phyloP scores from a whole-genome alignment of 495 filamentous ascomycete species.

The Penicillium parvum region DNA sequence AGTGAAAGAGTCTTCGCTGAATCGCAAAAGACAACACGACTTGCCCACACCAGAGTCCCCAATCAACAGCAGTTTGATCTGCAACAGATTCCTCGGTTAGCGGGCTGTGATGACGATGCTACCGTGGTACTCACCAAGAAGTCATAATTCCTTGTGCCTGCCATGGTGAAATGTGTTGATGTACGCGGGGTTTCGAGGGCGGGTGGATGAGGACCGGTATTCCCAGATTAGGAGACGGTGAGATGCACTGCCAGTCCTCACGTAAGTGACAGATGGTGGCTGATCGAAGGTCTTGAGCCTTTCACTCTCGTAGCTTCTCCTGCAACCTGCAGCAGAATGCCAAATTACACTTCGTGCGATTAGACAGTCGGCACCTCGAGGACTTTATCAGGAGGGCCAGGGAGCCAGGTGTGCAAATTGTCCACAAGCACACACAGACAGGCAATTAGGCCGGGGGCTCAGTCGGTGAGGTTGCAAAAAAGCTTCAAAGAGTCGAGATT shows the following conservation, averaged over 20 bases:
- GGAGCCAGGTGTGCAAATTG: slow-evolving; percentile 3
- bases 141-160: slow-evolving; percentile 95
- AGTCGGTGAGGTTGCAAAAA: too few species aligned
- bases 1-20: slow-evolving; percentile 97
- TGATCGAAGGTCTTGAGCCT: background rate
- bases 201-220: background rate
- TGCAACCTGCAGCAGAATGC: background rate
- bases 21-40: slow-evolving; percentile 95
- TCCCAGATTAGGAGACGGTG: slow-evolving; percentile 17
- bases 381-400: slow-evolving; percentile 22
- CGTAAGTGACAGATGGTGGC: background rate
- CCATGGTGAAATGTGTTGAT: slow-evolving; percentile 55
- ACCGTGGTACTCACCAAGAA: slow-evolving; percentile 70
- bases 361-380: slow-evolving; percentile 12
- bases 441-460: too few species aligned
- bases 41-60: slow-evolving; percentile 98
- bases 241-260: background rate
- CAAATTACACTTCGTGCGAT: too few species aligned
- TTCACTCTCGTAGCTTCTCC: background rate
- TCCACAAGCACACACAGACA: background rate
- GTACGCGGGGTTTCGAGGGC: background rate
- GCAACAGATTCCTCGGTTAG: slow-evolving; percentile 3
- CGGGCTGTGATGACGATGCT: background rate
- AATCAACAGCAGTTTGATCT: slow-evolving; percentile 99
- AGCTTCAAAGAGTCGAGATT: background rate